Conservation (phyloP, 202 grass and related monocot genomes). For the Miscanthus sacchariflorus region DNA sequence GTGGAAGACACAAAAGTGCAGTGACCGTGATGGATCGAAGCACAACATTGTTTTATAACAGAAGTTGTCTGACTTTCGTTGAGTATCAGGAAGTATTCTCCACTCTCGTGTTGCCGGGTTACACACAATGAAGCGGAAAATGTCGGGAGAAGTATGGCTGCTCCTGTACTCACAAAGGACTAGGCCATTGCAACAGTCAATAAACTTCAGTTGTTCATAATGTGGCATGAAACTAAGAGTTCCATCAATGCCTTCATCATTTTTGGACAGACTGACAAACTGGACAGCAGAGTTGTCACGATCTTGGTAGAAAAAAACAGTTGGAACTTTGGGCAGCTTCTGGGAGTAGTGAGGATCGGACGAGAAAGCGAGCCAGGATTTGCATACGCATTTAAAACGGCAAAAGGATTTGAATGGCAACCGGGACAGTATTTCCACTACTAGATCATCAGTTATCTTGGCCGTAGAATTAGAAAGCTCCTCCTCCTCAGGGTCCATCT, state of each 20-base stretch:
- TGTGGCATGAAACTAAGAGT: conserved; percentile 20
- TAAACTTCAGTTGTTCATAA: background rate
- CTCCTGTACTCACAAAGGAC: conserved; percentile 4
- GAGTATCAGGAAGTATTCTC: background rate
- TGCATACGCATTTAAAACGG: conserved; percentile 5
- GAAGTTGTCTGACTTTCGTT: background rate
- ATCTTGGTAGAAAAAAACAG: conserved; percentile 12
- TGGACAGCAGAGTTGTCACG: background rate
- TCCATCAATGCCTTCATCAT: background rate
- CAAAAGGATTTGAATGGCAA: conserved; percentile 9
- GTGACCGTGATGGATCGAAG: background rate
- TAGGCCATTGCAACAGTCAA: conserved; percentile 15
- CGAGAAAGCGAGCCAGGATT: background rate
- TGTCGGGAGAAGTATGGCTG: background rate
- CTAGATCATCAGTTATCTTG: conserved; percentile 2
- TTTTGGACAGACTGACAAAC: background rate
- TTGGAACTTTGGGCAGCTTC: conserved; percentile 11
- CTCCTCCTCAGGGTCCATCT: background rate
- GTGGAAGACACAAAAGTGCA: background rate
- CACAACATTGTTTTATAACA: background rate
- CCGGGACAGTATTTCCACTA: background rate
- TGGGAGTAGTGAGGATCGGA: conserved; percentile 3
- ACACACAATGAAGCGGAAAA: background rate
- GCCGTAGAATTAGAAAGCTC: background rate
- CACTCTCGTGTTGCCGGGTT: background rate